Conservation (phyloP, 2,329 filamentous ascomycete species). For the Taxawa tesnikishii region DNA sequence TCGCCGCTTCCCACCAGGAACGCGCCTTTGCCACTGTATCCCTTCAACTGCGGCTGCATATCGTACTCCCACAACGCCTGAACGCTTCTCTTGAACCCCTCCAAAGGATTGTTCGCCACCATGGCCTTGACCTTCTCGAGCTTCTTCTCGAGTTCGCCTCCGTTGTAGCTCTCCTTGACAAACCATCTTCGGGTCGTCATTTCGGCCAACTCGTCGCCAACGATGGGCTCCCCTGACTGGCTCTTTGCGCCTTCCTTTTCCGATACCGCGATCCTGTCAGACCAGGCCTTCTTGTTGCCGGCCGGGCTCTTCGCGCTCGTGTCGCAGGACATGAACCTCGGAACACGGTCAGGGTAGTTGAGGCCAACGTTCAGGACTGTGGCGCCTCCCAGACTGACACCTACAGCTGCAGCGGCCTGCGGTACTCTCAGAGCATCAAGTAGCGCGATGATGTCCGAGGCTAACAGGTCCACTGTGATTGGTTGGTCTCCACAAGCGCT, state of each 20-base stretch:
- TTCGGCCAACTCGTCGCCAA: slow-evolving; percentile 51
- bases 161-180: slow-evolving; percentile 44
- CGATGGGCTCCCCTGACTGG: slow-evolving; percentile 40
- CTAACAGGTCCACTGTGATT: slow-evolving; percentile 49
- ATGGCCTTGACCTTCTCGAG: slow-evolving; percentile 53
- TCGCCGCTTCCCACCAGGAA: slow-evolving; percentile 65
- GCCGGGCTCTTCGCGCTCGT: slow-evolving; percentile 62
- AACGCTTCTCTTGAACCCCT: slow-evolving; percentile 56
- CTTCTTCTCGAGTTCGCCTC: slow-evolving; percentile 33
- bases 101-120: slow-evolving; percentile 55
- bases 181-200: slow-evolving; percentile 71
- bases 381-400: slow-evolving; percentile 71
- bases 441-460: slow-evolving; percentile 53
- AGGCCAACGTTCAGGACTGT: slow-evolving; percentile 65
- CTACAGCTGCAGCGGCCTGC: slow-evolving; percentile 54
- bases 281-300: slow-evolving; percentile 69
- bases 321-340: slow-evolving; percentile 60
- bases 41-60: slow-evolving; percentile 43
- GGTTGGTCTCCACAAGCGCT: slow-evolving; percentile 23
- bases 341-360: slow-evolving; percentile 46
- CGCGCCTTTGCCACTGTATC: slow-evolving; percentile 41
- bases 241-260: slow-evolving; percentile 37
- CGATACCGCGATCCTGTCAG: slow-evolving; percentile 58
- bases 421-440: slow-evolving; percentile 58
- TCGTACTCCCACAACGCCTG: slow-evolving; percentile 63